Base-by-base conservation (phyloP, 805 yeast genomes). In the Ogataea glucozyma region DNA sequence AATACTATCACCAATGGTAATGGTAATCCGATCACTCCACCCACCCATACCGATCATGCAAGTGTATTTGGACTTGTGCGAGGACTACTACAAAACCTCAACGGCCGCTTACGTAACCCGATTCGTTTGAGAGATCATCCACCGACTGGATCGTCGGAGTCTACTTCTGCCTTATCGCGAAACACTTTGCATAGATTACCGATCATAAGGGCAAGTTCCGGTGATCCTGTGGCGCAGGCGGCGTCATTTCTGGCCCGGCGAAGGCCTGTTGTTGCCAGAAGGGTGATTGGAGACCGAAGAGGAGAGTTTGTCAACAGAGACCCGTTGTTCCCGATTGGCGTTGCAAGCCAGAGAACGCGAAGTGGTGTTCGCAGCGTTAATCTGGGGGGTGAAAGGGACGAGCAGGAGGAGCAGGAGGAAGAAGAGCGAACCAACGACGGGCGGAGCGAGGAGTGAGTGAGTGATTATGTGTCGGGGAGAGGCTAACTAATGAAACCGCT, bases 301-400 rank as follows among this genome's bases (percentile, higher is more conserved):
- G 40, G 26, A 2, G 55, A 50, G 31, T 38, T 50, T 21, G 38
- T 47, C 16, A 56, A 55, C 19, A 39, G 57, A 31, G 58, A 57
- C 30, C 51, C 59, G 7, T 38, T 62, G 29, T 75, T 76, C 50
- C 72, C 80, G 1, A 50, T 70, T 3, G 81, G 79, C 1, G 73
- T 76, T 8, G 57, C 71, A 11, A 75, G 79, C 49, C 65, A 76
- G 44, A 58, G 81, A 45, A 72, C 75, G 0, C 54, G 66, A 0
- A 53, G 48, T 34, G 81, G 80, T 2, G 74, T 72, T 1, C 68
- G 59, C n/a, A 73, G 79, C 7, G 40, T 41, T 4, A 4, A 48
- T 4, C 23, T 54, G 17, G 41, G 42, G 17, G 17, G 21, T 10
- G 31, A 34, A 26, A 38, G n/a, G 9, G 42, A 34, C 10, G 43